phyloP scores from a whole-genome alignment of 2,329 filamentous ascomycete genomes.

The Microascus cirrosus region DNA sequence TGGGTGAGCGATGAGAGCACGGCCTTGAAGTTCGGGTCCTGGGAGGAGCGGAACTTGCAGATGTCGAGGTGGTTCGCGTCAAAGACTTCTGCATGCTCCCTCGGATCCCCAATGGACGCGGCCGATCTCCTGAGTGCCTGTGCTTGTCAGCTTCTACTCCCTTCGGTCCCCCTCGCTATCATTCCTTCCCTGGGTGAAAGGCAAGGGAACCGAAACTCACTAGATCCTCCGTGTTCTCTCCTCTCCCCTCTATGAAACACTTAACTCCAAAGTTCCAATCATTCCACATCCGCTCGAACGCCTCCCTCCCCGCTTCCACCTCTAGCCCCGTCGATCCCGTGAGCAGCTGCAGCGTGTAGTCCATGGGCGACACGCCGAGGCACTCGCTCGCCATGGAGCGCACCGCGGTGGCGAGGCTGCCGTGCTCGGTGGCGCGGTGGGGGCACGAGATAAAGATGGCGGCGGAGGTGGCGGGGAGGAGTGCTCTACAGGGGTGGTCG shows the following conservation, averaged over 20 bases:
- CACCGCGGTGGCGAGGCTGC: slow-evolving; percentile 14
- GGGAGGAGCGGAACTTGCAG: slow-evolving; percentile 22
- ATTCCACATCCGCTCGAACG: slow-evolving; percentile 17
- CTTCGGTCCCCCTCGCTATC: background rate
- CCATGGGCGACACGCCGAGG: slow-evolving; percentile 9
- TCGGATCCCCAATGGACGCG: slow-evolving; percentile 17
- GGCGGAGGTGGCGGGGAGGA: slow-evolving; percentile 14
- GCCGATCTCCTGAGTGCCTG: slow-evolving; percentile 9
- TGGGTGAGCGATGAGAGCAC: slow-evolving; percentile 10
- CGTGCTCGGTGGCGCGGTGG: slow-evolving; percentile 16
- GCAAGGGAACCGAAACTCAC: slow-evolving; percentile 7
- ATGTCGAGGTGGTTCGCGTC: slow-evolving; percentile 26
- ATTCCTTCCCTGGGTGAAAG: background rate
- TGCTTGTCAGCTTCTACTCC: background rate
- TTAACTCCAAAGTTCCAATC: slow-evolving; percentile 21
- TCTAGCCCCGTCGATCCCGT: slow-evolving; percentile 12
- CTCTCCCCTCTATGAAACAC: slow-evolving; percentile 15
- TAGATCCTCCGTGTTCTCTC: background rate
- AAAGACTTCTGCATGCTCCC: slow-evolving; percentile 19
- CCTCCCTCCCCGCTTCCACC: slow-evolving; percentile 12
- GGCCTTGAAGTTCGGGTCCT: slow-evolving; percentile 15
- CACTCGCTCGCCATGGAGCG: slow-evolving; percentile 15
- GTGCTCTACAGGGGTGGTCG: slow-evolving; percentile 11
- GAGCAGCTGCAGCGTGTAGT: slow-evolving; percentile 14
- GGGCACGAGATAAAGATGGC: slow-evolving; percentile 18